Evolutionary conservation across 129 eudicot genomes (phyloP), one percentile per base, ranked within the genome.

Genomic region (Escallonia herrerae): DNA sequence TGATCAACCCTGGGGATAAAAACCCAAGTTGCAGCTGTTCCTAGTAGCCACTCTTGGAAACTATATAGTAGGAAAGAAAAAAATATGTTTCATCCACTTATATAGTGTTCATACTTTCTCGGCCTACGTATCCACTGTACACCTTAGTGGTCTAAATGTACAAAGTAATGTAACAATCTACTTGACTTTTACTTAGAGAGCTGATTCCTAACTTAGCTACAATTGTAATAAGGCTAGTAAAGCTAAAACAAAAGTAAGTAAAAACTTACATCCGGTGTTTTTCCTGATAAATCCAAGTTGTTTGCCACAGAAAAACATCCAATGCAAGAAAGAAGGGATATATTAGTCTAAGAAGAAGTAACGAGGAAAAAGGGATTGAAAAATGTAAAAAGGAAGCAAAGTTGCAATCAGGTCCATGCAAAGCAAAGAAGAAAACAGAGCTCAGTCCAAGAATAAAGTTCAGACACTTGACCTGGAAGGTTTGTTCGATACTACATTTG

Each of bases 251-350:
- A 62, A 12, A 12, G 62, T 55, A 33, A 51, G 33, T 56, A 10
- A 67, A 65, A 65, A 61, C 76, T 77, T 71, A 77, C 81, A 65
- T 77, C 62, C 4, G 81, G 81, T 41, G 81, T 77, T 64, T 65
- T 71, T 41, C 81, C 81, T 77, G 81, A 42, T 37, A 58, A 58
- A 51, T 65, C 53, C 69, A 12, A 75, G 51, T 60, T 63, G 54
- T 68, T 40, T 4, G 49, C 63, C 56, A 49, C 46, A n/a, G 52
- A 54, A 57, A n/a, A 41, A 3, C 33, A 22, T 22, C 49, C 9
- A 53, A 52, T 3, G 40, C 14, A 46, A 10, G 7, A 73, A 54
- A 60, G 4, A 38, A 49, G 14, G 9, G 38, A 58, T 69, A 59
- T 43, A 9, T 70, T 49, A 60, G 58, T 39, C 33, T 22, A 0